Evolutionary conservation across 441 rosid species (phyloP).

Genomic region (Syzygium syzygioides): DNA sequence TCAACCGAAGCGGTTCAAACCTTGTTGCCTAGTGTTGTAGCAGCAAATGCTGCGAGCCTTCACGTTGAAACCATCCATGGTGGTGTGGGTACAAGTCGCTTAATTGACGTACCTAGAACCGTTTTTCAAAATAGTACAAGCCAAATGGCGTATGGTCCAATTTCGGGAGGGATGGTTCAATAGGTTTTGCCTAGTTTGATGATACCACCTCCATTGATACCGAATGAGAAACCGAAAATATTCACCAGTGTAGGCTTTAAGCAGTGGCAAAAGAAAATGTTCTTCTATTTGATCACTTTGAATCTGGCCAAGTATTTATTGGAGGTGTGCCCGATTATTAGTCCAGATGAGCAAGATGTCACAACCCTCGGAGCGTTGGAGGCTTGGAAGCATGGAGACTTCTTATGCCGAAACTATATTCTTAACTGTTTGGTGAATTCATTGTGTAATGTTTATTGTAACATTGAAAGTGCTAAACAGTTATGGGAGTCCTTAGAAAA

Average conservation of each 20-base stretch:
- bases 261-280: neutral
- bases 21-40: rapidly evolving
- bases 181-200: neutral
- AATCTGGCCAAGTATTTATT: neutral
- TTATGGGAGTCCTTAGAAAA: neutral
- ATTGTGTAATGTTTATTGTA: neutral
- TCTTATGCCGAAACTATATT: neutral
- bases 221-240: neutral
- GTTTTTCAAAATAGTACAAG: neutral
- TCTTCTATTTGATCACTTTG: neutral
- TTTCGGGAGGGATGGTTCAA: neutral
- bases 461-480: neutral
- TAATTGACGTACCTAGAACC: rapidly evolving
- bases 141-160: neutral
- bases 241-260: neutral
- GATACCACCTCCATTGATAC: neutral
- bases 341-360: neutral
- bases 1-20: rapidly evolving
- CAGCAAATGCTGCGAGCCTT: neutral
- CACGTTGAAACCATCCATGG: neutral
- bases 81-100: rapidly evolving
- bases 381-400: neutral
- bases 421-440: neutral
- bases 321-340: rapidly evolving
- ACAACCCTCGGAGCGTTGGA: neutral